Conservation (phyloP, 2,329 filamentous ascomycete genomes). For the Scleromitrula shiraiana region DNA sequence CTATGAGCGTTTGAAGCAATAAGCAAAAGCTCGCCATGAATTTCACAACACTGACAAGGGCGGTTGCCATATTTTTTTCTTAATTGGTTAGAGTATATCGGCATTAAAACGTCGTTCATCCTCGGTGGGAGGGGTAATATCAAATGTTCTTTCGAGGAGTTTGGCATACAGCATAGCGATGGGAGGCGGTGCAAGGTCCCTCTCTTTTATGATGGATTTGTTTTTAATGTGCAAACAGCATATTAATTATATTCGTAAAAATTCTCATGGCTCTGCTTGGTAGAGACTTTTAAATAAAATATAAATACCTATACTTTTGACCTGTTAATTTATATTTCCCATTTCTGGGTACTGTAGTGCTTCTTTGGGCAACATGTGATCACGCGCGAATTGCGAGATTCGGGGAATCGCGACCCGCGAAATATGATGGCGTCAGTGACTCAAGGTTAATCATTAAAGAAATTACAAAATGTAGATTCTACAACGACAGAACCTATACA, state of each 20-base stretch:
- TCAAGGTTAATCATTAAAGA: neutral
- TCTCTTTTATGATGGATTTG: conserved; percentile 4
- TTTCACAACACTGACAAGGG: neutral
- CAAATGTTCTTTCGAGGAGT: conserved; percentile 18
- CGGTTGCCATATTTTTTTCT: conserved; percentile 10
- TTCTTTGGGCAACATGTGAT: neutral
- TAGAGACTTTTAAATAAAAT: neutral
- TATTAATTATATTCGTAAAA: neutral
- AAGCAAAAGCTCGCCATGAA: neutral
- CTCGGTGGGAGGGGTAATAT: conserved; percentile 8
- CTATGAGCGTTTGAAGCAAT: conserved; percentile 13
- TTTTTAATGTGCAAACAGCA: neutral
- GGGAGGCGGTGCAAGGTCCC: conserved; percentile 32
- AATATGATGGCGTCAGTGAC: conserved; percentile 1
- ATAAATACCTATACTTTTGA: neutral
- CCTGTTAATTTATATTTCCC: neutral
- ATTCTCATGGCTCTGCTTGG: neutral
- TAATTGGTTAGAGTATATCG: conserved; percentile 21
- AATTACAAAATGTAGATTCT: neutral
- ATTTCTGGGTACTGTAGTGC: too few relatives aligned
- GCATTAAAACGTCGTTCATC: conserved; percentile 12
- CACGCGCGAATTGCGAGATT: neutral
- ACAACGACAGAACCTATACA: neutral
- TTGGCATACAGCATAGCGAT: conserved; percentile 26
- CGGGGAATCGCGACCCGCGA: neutral